Conservation (phyloP, 805 yeast genomes). For the Vanderwaltozyma verrucispora region DNA sequence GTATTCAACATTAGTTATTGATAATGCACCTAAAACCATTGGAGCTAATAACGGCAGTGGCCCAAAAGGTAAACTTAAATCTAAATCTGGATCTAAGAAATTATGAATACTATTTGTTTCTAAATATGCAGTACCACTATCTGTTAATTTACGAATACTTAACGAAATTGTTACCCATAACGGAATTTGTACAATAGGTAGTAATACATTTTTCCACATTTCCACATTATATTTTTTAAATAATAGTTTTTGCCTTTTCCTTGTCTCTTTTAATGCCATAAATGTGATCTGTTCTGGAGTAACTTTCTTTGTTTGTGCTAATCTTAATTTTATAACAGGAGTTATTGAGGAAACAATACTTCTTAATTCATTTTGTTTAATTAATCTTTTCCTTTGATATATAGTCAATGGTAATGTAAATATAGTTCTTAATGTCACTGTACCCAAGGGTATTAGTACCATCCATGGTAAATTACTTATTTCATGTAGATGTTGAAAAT, state of each 20-base stretch:
- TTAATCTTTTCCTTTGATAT: constrained; percentile 55
- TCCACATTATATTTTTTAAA: constrained; percentile 61
- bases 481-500: constrained; percentile 34
- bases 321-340: constrained; percentile 54
- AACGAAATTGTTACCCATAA: constrained; percentile 73
- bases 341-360: constrained; percentile 66
- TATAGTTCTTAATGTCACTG: constrained; percentile 51
- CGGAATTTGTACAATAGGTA: constrained; percentile 80
- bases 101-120: constrained; percentile 9
- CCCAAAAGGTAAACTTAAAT: constrained; percentile 51
- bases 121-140: not conserved
- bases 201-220: constrained; percentile 64
- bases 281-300: constrained; percentile 74
- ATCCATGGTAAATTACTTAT: constrained; percentile 73
- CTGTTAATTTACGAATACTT: constrained; percentile 46
- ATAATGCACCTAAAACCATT: constrained; percentile 53
- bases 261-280: constrained; percentile 64
- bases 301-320: constrained; percentile 31
- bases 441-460: constrained; percentile 62
- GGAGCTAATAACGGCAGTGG: constrained; percentile 65
- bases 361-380: constrained; percentile 58
- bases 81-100: constrained; percentile 13
- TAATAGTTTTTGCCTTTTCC: constrained; percentile 62
- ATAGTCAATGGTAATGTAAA: constrained; percentile 76
- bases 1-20: constrained; percentile 77